These are phyloP conservation scores for Diaporthe vexans DNA, from an alignment of 2,329 filamentous ascomycete genomes.

Conservation along the genomic window DNA sequence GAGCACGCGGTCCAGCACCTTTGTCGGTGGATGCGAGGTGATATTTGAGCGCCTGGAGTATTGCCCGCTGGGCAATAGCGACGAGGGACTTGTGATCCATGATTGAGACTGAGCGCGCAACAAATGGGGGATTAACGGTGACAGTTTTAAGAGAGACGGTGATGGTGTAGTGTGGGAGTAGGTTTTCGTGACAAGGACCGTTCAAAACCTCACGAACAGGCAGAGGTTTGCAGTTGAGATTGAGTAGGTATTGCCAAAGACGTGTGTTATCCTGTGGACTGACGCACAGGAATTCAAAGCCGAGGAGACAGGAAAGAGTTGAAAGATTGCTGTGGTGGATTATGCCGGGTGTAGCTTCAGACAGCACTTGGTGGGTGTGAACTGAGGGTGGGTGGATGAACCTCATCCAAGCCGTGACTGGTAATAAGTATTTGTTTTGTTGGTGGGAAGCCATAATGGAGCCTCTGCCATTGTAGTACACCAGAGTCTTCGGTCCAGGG, in stretches of 20 bases:
- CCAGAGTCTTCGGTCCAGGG: not conserved
- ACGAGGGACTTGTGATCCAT: not conserved
- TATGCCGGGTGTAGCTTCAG: not conserved
- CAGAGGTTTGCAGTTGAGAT: not conserved
- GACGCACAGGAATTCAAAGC: not conserved
- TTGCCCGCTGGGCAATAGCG: not conserved
- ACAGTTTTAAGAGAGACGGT: not conserved
- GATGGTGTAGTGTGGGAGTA: too few relatives aligned
- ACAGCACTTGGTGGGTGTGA: not conserved
- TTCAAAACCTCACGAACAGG: not conserved
- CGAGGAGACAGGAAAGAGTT: not conserved
- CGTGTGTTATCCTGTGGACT: not conserved
- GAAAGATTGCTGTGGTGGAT: not conserved
- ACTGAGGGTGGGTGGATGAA: not conserved
- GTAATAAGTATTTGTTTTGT: not conserved
- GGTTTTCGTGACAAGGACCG: not conserved
- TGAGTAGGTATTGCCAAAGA: not conserved
- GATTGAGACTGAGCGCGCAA: not conserved
- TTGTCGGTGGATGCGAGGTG: not conserved
- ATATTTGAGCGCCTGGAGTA: not conserved
- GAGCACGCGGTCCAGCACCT: not conserved
- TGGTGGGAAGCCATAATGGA: not conserved
- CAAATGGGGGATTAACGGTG: not conserved
- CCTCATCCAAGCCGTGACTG: not conserved
- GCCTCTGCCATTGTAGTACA: not conserved